A percentile compares a stretch with the other conserved stretches of the same genome.
phyloP scores from a whole-genome alignment of 805 yeast genomes.

The Hanseniaspora meyeri region DNA sequence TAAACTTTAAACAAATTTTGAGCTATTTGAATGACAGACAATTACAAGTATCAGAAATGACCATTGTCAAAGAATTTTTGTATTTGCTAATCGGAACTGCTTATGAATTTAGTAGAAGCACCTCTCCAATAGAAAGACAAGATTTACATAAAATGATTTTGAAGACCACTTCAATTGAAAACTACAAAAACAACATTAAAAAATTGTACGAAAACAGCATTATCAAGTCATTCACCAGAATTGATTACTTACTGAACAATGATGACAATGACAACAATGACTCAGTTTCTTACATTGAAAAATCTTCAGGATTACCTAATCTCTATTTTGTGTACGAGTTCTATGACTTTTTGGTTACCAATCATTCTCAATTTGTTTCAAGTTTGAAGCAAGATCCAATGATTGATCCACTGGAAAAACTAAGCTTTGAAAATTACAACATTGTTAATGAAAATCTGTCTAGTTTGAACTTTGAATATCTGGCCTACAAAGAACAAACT shows the following conservation, averaged over 20 bases:
- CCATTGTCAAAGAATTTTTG: constrained; percentile 59
- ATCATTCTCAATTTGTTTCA: constrained; percentile 51
- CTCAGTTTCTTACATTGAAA: constrained; percentile 26
- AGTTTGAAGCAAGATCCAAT: constrained; percentile 66
- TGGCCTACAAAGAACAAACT: constrained; percentile 25
- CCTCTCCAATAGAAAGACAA: constrained; percentile 42
- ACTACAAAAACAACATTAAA: constrained; percentile 57
- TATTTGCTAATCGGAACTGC: constrained; percentile 59
- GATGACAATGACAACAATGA: constrained; percentile 46
- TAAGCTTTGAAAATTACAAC: constrained; percentile 45
- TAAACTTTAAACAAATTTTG: constrained; percentile 55
- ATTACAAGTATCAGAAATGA: constrained; percentile 32
- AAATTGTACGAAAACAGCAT: constrained; percentile 52
- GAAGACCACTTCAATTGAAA: constrained; percentile 68
- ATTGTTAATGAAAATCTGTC: constrained; percentile 30
- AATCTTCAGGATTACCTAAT: constrained; percentile 56
- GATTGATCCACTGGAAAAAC: constrained; percentile 52
- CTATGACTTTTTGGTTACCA: constrained; percentile 55
- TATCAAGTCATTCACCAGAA: constrained; percentile 47
- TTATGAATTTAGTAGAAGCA: constrained; percentile 66
- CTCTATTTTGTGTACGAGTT: constrained; percentile 60
- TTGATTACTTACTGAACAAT: constrained; percentile 29
- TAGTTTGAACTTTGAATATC: constrained; percentile 25
- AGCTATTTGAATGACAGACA: constrained; percentile 47
- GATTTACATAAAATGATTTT: constrained; percentile 51